Evolutionary conservation across 352 stramenopile species (phyloP), one percentile per base, ranked within the genome.

Genomic region (Saprolegnia diclina): DNA sequence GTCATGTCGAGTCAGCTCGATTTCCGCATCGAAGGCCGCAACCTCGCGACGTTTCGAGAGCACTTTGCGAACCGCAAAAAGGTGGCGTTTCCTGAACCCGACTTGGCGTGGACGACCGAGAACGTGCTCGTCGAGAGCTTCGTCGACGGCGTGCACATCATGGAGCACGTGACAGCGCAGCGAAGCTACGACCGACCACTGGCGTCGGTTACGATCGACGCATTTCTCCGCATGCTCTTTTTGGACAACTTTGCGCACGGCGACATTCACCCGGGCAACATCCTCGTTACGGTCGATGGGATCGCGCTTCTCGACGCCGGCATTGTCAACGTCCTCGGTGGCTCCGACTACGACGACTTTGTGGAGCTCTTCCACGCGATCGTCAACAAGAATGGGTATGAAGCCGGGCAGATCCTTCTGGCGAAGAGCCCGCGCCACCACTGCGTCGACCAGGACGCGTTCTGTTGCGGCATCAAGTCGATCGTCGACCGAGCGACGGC

Each of bases 201-300:
- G 4, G 88, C 85, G 10, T 82, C 75, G 0, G 78, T 95, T 21
- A 85, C 93, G n/a, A 75, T 97, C 1, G 84, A 95, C 71, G 78
- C 86, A 10, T 97, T 94, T 70, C 72, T 97, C 16, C 87, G 90
- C 45, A 99, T 99, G 96, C 90, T 98, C 0, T 98, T 98, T 55
- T 76, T 97, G 10, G 89, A 98, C 74, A 98, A 98, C 67, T 98
- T 98, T 76, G 85, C 93, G 14, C 90, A 97, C 61, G 87, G 88
- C 42, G 91, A 98, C 73, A 71, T 98, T n/a, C 92, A 97, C 72
- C 90, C 90, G 52, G 92, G 92, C 40, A 98, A 97, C 71, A 75
- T 97, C 64, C 77, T 97, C 26, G 90, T 93, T 0, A 73, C 35
- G 0, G 57, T 65, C 5, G 72, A 76, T 52, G 77, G 80, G 16